A percentile compares a stretch with the other conserved stretches of the same genome.
Conservation (phyloP, 2,329 filamentous ascomycete genomes). For the Aureobasidium sp. region DNA sequence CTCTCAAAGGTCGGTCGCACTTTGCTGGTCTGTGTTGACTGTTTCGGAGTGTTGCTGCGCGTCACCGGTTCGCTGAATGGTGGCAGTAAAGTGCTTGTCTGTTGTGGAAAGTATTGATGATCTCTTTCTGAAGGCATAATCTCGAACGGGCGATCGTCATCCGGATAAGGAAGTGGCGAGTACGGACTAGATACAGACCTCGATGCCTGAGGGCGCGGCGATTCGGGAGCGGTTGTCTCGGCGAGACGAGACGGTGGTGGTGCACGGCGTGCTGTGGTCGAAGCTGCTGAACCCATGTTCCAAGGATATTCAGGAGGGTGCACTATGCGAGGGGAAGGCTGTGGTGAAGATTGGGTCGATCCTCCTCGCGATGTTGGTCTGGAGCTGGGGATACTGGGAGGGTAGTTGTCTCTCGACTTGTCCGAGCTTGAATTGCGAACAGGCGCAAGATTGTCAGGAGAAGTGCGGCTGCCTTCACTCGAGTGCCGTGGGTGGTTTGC, state of each 20-base stretch:
- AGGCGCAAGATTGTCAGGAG: not conserved
- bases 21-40: slow-evolving; percentile 2
- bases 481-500: not conserved
- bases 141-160: slow-evolving; percentile 32
- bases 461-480: not conserved
- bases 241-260: slow-evolving; percentile 25
- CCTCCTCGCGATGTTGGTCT: slow-evolving; percentile 14
- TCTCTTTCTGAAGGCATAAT: slow-evolving; percentile 39
- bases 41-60: slow-evolving; percentile 9
- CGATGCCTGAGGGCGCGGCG: slow-evolving; percentile 22
- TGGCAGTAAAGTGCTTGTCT: slow-evolving; percentile 16
- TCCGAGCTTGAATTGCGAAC: slow-evolving; percentile 16
- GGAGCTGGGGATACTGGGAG: slow-evolving; percentile 12
- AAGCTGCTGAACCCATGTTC: slow-evolving; percentile 18
- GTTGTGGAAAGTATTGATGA: slow-evolving; percentile 31
- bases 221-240: slow-evolving; percentile 18
- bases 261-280: slow-evolving; percentile 22
- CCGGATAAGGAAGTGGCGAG: slow-evolving; percentile 38
- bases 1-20: not conserved
- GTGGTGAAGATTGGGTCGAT: slow-evolving; percentile 7
- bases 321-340: not conserved
- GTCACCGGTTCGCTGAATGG: slow-evolving; percentile 18
- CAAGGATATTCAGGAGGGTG: slow-evolving; percentile 11
- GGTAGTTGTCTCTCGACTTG: not conserved
- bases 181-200: slow-evolving; percentile 28